These are phyloP conservation scores for Sphagnurus paluster DNA, from an alignment of 1,284 basidiomycete genomes.

Conservation along the genomic window DNA sequence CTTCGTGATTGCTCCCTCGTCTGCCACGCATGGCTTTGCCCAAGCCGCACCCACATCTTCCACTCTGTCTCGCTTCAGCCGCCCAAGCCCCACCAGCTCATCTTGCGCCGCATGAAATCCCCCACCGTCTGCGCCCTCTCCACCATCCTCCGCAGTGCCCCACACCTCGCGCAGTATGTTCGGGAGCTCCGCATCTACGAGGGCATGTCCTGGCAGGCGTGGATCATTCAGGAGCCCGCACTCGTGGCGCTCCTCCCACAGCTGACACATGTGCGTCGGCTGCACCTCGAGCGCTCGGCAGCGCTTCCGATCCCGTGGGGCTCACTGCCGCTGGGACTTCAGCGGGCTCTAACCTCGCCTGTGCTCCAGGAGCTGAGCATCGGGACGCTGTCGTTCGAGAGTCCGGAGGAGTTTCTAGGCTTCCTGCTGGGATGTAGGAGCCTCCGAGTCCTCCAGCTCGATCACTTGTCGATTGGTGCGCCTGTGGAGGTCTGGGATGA, in stretches of 20 bases:
- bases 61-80: conserved; percentile 19
- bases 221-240: conserved; percentile 21
- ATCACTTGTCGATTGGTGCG: conserved; percentile 23
- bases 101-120: background rate
- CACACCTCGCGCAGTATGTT: conserved; percentile 21
- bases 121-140: conserved; percentile 7
- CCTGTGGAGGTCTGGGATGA: background rate
- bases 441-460: conserved; percentile 21
- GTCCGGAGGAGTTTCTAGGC: conserved; percentile 13
- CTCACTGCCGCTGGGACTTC: conserved; percentile 15
- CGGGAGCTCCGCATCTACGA: conserved; percentile 24
- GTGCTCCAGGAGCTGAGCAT: conserved; percentile 22
- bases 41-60: conserved; percentile 27
- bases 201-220: conserved; percentile 23
- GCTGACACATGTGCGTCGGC: conserved; percentile 21
- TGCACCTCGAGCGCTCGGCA: conserved; percentile 23
- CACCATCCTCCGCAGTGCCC: conserved; percentile 11
- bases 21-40: conserved; percentile 25
- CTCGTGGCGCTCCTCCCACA: conserved; percentile 19
- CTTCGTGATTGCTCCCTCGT: conserved; percentile 29
- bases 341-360: conserved; percentile 16
- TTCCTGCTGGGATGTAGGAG: conserved; percentile 18
- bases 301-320: conserved; percentile 23
- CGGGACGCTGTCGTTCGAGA: conserved; percentile 20
- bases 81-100: conserved; percentile 4